Evolutionary conservation across 1,284 basidiomycete species (phyloP).

Genomic region (Ganoderma meredithae): DNA sequence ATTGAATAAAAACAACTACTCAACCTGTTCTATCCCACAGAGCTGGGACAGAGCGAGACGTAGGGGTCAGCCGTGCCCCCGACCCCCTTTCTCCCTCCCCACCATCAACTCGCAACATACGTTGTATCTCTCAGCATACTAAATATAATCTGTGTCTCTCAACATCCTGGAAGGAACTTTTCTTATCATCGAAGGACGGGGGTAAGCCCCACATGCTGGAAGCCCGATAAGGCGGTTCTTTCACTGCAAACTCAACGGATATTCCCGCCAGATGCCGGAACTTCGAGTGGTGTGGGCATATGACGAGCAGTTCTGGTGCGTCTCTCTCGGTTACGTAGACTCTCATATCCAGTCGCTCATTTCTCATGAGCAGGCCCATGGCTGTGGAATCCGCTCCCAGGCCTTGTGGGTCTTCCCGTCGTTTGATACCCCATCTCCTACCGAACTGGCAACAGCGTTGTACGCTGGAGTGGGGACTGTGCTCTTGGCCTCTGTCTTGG

Average conservation of each 20-base stretch:
- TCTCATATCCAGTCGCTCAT: not conserved
- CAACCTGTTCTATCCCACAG: too few species aligned
- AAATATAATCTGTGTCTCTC: not conserved
- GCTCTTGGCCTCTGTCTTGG: not conserved
- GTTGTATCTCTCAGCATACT: not conserved
- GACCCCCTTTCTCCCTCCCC: too few species aligned
- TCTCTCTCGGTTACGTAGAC: not conserved
- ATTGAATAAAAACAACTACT: too few species aligned
- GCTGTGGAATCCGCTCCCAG: not conserved
- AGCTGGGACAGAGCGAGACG: too few species aligned
- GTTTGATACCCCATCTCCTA: not conserved
- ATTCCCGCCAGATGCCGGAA: not conserved
- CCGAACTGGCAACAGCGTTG: too few species aligned
- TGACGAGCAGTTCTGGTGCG: not conserved
- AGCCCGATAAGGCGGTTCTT: not conserved
- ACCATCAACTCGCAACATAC: too few species aligned
- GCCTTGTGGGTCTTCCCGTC: not conserved
- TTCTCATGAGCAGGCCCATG: not conserved
- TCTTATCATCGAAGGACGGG: not conserved
- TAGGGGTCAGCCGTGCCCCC: too few species aligned
- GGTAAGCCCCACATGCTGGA: not conserved
- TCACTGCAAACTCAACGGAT: not conserved
- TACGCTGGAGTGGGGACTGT: too few species aligned
- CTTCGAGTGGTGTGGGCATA: not conserved
- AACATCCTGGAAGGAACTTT: not conserved